phyloP scores from a whole-genome alignment of 768 basidiomycete species.

The Lactarius pseudohatsudake region DNA sequence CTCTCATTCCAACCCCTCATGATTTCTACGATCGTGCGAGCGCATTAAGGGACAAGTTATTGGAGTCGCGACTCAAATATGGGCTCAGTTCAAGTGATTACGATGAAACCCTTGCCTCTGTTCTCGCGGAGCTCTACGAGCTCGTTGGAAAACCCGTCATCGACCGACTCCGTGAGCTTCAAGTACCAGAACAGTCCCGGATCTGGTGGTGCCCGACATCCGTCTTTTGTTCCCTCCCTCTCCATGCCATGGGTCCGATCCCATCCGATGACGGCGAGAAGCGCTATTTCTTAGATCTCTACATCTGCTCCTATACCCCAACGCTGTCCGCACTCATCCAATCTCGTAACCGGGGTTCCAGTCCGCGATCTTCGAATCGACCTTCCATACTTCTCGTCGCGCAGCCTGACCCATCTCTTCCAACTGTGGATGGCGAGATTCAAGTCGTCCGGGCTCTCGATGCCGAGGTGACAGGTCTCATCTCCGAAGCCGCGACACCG shows the following conservation, averaged over 20 bases:
- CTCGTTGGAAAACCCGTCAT: no score
- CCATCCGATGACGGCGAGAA: background rate
- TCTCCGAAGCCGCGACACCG: background rate
- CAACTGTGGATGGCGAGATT: background rate
- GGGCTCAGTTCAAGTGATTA: background rate
- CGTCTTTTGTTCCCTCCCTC: constrained; percentile 15
- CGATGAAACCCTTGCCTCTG: background rate
- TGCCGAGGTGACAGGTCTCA: background rate
- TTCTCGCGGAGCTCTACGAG: background rate
- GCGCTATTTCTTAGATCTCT: constrained; percentile 9
- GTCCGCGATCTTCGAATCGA: no score
- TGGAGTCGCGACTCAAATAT: background rate
- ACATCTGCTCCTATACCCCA: constrained; percentile 5
- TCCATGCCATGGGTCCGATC: constrained; percentile 24
- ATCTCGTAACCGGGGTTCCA: no score
- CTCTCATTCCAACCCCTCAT: background rate
- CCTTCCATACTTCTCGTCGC: no score
- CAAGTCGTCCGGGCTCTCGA: background rate
- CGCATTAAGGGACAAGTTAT: background rate
- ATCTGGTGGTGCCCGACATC: no score
- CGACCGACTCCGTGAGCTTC: no score
- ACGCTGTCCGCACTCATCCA: no score
- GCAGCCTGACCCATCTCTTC: no score
- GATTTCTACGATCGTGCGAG: background rate
- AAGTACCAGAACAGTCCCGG: no score